Percentiles rank a stretch among this genome's conserved stretches.
phyloP scores from a whole-genome alignment of 495 filamentous ascomycete genomes.

The Physcia stellaris region DNA sequence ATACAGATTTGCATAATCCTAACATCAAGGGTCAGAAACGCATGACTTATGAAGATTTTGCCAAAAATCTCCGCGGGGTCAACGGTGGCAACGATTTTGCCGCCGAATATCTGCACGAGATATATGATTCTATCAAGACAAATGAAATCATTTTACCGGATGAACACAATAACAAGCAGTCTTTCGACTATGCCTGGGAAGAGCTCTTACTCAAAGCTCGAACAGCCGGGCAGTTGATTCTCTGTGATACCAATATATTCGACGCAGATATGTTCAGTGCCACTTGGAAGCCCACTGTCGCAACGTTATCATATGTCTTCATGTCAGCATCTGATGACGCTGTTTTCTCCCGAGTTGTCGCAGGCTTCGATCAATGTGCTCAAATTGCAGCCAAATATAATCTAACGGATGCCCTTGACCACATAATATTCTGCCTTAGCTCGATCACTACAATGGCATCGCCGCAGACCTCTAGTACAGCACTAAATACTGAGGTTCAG shows the following conservation, averaged over 20 bases:
- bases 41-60: slow-evolving; percentile 71
- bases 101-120: slow-evolving; percentile 70
- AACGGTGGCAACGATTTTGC: slow-evolving; percentile 79
- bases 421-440: slow-evolving; percentile 76
- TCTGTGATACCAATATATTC: slow-evolving; percentile 87
- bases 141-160: slow-evolving; percentile 95
- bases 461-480: slow-evolving; percentile 59
- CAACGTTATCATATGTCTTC: slow-evolving; percentile 94
- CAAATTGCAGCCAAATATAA: slow-evolving; percentile 80
- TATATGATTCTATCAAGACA: slow-evolving; percentile 81
- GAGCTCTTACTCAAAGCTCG: slow-evolving; percentile 81
- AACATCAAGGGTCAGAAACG: slow-evolving; percentile 70
- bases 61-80: slow-evolving; percentile 75
- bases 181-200: slow-evolving; percentile 95
- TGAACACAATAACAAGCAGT: slow-evolving; percentile 90
- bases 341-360: slow-evolving; percentile 84
- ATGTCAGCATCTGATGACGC: slow-evolving; percentile 98
- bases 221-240: slow-evolving; percentile 52
- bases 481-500: slow-evolving; percentile 92
- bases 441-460: slow-evolving; percentile 79
- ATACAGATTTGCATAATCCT: slow-evolving; percentile 89
- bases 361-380: slow-evolving; percentile 91
- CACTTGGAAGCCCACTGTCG: slow-evolving; percentile 89
- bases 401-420: slow-evolving; percentile 76
- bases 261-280: slow-evolving; percentile 96